Evolutionary conservation across 306 rosid genomes (phyloP).

Genomic region (Begonia peltatifolia): DNA sequence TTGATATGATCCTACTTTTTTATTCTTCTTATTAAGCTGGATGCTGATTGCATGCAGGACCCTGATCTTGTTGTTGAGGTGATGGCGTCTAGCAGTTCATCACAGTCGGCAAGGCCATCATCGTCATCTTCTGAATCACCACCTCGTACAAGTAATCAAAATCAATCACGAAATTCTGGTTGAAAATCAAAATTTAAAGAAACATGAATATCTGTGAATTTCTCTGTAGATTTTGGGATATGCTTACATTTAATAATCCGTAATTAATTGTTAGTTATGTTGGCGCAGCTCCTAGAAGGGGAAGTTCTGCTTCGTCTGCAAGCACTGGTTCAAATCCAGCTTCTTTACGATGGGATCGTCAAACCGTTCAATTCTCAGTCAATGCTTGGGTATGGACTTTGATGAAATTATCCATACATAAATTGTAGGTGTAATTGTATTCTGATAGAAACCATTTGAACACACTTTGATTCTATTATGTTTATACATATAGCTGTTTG

Average conservation of each 20-base stretch:
- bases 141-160: conserved; percentile 34
- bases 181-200: neutral
- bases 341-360: conserved; percentile 73
- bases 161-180: conserved; percentile 50
- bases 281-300: conserved; percentile 48
- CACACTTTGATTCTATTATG: too few species aligned
- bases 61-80: conserved; percentile 69
- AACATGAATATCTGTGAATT: too few species aligned
- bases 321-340: conserved; percentile 36
- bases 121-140: conserved; percentile 23
- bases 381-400: conserved; percentile 76
- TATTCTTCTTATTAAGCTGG: too few species aligned
- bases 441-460: too few species aligned
- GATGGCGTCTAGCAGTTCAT: conserved; percentile 43
- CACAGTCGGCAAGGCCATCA: conserved; percentile 53
- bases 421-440: too few species aligned
- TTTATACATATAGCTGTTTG: too few species aligned
- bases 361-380: conserved; percentile 74
- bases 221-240: too few species aligned
- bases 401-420: too few species aligned
- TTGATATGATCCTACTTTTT: too few species aligned
- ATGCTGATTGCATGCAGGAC: conserved; percentile 26
- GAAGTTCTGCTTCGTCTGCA: conserved; percentile 47
- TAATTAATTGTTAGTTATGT: conserved; percentile 3
- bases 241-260: too few species aligned